A percentile compares a stretch with the other conserved stretches of the same genome.
Conservation (phyloP, 2,329 filamentous ascomycete genomes). For the Emergomyces pasteurianus region DNA sequence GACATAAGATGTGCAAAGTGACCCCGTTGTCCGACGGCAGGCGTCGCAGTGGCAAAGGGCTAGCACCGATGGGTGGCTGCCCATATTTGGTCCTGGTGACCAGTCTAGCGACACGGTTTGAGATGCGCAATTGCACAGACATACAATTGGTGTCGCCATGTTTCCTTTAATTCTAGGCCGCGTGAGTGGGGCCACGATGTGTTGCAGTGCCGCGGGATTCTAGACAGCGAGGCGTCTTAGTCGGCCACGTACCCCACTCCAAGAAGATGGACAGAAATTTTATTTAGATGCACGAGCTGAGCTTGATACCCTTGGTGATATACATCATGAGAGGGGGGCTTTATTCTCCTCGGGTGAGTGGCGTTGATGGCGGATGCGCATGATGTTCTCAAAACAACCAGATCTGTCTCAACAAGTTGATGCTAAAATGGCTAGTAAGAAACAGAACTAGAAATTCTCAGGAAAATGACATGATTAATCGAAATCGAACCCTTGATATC, state of each 20-base stretch:
- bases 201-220: not conserved
- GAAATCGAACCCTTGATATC: too few relatives aligned
- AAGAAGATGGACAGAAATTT: not conserved
- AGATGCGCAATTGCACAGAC: constrained; percentile 19
- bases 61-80: constrained; percentile 15
- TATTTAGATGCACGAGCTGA: too few relatives aligned
- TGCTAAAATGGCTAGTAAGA: too few relatives aligned
- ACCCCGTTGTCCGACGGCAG: constrained; percentile 39
- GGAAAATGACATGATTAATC: too few relatives aligned
- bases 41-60: constrained; percentile 41
- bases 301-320: too few relatives aligned
- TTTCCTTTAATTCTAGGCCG: not conserved
- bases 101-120: constrained; percentile 16
- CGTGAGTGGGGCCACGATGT: not conserved
- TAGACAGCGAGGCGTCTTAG: not conserved
- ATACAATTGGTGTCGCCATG: constrained; percentile 14
- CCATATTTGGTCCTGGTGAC: not conserved
- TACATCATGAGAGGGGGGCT: not conserved
- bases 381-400: too few relatives aligned
- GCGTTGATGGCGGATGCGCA: too few relatives aligned
- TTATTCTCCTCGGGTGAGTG: too few relatives aligned
- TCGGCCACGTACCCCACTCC: not conserved
- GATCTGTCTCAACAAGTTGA: too few relatives aligned
- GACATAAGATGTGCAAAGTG: constrained; percentile 35
- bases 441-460: too few relatives aligned